Percentiles rank a stretch among this genome's conserved stretches.
These are phyloP conservation scores for Arthrobotrys sinensis DNA, from an alignment of 2,329 filamentous ascomycete genomes.

Conservation along the genomic window DNA sequence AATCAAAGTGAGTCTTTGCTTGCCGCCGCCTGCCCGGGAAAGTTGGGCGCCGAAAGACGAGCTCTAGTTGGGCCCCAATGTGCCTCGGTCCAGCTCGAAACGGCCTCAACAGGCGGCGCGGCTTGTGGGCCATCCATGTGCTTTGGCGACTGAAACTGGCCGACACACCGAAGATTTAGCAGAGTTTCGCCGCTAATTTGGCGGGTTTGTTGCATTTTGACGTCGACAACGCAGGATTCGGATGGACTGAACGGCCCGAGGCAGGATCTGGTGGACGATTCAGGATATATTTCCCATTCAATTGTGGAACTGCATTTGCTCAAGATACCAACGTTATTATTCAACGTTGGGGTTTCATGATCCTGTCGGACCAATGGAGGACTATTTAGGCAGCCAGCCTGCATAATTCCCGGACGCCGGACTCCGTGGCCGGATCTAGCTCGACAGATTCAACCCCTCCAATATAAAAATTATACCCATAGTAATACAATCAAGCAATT, in stretches of 20 bases:
- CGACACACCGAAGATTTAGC: constrained; percentile 25
- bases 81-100: constrained; percentile 51
- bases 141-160: constrained; percentile 47
- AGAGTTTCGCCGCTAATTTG: constrained; percentile 22
- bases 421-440: constrained; percentile 3
- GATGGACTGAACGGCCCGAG: constrained; percentile 10
- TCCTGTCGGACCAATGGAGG: constrained; percentile 17
- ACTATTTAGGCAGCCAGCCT: not conserved
- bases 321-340: not conserved
- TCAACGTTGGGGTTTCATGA: constrained; percentile 7
- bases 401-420: constrained; percentile 4
- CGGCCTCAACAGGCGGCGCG: constrained; percentile 20
- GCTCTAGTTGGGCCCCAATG: constrained; percentile 27
- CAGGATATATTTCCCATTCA: not conserved
- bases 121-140: constrained; percentile 20
- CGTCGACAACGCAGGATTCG: constrained; percentile 39
- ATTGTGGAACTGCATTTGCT: not conserved
- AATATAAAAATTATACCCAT: too few relatives aligned
- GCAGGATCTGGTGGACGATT: constrained; percentile 23
- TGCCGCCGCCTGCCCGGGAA: constrained; percentile 55
- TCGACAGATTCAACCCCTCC: not conserved
- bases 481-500: too few relatives aligned
- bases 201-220: constrained; percentile 51
- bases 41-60: constrained; percentile 39
- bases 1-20: constrained; percentile 39